Base-by-base conservation (phyloP, 78 protist species). In the Dictyostelium firmibasis region DNA sequence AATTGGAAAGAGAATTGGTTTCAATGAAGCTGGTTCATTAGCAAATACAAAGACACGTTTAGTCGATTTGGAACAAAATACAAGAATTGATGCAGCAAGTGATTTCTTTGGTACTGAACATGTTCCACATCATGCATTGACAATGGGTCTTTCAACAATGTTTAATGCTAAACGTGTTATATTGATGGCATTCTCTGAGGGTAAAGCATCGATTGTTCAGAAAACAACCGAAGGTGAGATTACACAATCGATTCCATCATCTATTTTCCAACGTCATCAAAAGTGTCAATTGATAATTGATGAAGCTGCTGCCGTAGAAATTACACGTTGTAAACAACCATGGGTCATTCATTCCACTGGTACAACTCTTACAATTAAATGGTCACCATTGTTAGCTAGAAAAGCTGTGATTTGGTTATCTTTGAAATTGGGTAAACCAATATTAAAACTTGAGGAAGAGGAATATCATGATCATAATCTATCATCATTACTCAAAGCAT, bases 1-100 rank as follows among this genome's bases (percentile, higher is more conserved):
- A 47, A 84, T 98, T 62, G 99, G 98, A 1, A 74, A 94, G n/a
- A 98, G 98, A 95, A 98, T 98, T n/a, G 99, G 98, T 16, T 98
- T 98, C 93, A 98, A 98, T 82, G 99, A 98, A 62, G 98, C 99
- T 1, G 98, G 98, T 16, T 78, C 97, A 47, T 16, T 27, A 16
- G 8, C 25, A 0, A 38, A 67, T 20, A 44, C 95, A 4, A 75
- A 74, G n/a, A 94, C 96, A 9, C 18, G 96, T 20, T 27, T 94
- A 2, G 93, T 92, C 13, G 69, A 43, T 94, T 18, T 86, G 25
- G 85, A 95, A 8, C 95, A 83, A 69, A 67, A 96, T 91, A 36
- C 95, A 69, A 70, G 96, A 83, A 62, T 82, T 11, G 96, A 67
- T 77, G 83, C 91, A 8, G 97, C 97, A 11, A 41, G 83, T 72